These are phyloP conservation scores for Phragmites australis DNA, from an alignment of 176 grass and related monocot genomes.

Conservation along the genomic window DNA sequence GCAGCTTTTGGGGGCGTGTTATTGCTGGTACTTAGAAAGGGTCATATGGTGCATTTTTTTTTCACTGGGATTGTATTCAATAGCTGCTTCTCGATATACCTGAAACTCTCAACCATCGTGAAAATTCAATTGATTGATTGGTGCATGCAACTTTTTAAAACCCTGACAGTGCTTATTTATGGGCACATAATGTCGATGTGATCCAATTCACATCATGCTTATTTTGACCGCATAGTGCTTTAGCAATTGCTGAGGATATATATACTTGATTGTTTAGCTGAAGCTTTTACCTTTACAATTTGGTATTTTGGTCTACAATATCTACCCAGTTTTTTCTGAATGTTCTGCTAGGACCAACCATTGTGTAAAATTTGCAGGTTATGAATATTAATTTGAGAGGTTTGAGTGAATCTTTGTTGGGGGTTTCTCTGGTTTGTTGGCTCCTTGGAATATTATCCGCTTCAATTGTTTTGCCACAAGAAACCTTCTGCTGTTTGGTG, in stretches of 20 bases:
- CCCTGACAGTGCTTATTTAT: not conserved
- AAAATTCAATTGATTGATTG: not conserved
- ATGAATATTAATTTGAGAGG: not conserved
- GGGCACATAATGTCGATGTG: not conserved
- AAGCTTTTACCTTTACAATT: not conserved
- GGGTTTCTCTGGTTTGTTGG: not conserved
- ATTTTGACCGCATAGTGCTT: not conserved
- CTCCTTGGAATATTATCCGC: not conserved
- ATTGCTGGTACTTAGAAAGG: not conserved
- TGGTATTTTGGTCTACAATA: not conserved
- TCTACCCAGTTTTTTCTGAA: not conserved
- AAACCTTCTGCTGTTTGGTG: not conserved
- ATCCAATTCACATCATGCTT: not conserved
- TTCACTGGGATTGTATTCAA: not conserved
- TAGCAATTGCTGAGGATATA: not conserved
- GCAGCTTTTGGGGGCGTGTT: not conserved
- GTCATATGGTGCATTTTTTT: not conserved
- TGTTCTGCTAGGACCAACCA: not conserved
- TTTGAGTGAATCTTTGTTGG: not conserved
- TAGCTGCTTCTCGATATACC: not conserved
- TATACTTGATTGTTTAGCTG: not conserved
- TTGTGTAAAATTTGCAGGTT: not conserved
- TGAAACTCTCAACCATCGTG: not conserved
- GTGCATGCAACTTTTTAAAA: not conserved
- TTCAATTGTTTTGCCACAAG: not conserved